phyloP scores from a whole-genome alignment of 805 yeast genomes.

The Candida morakotiae region DNA sequence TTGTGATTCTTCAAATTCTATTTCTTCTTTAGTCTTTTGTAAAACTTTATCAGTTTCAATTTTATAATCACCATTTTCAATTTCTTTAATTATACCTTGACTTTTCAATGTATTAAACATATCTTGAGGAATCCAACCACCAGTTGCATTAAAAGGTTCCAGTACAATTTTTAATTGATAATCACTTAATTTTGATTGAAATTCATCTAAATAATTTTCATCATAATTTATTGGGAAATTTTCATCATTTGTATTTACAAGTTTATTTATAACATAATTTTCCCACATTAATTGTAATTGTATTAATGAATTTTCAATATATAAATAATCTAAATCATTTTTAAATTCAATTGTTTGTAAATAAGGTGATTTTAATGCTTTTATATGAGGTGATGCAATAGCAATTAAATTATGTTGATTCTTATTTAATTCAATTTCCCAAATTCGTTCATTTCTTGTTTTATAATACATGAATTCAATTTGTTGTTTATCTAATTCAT shows the following conservation, averaged over 20 bases:
- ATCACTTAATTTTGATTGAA: slow-evolving; percentile 53
- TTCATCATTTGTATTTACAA: slow-evolving; percentile 41
- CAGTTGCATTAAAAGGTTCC: slow-evolving; percentile 83
- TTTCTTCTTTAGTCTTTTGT: slow-evolving; percentile 8
- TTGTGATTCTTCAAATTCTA: background rate
- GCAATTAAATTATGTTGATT: slow-evolving; percentile 65
- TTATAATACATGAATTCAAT: slow-evolving; percentile 82
- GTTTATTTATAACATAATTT: slow-evolving; percentile 52
- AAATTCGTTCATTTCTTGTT: slow-evolving; percentile 85
- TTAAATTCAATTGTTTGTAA: slow-evolving; percentile 56
- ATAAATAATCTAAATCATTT: slow-evolving; percentile 53
- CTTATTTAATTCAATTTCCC: slow-evolving; percentile 75
- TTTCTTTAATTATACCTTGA: slow-evolving; percentile 60
- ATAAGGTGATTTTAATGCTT: slow-evolving; percentile 65
- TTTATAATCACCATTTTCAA: slow-evolving; percentile 44
- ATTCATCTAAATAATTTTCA: slow-evolving; percentile 55
- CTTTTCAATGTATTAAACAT: slow-evolving; percentile 70
- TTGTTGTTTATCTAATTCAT: slow-evolving; percentile 72
- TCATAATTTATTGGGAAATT: slow-evolving; percentile 59
- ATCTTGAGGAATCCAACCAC: slow-evolving; percentile 96
- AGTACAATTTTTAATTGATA: slow-evolving; percentile 67
- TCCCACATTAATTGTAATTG: slow-evolving; percentile 71
- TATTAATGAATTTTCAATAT: slow-evolving; percentile 62
- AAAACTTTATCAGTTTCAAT: slow-evolving; percentile 29
- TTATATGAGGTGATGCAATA: slow-evolving; percentile 80